Evolutionary conservation across 257 asterid species (phyloP), one percentile per base, ranked within the genome.

Genomic region (Henckelia pumila): DNA sequence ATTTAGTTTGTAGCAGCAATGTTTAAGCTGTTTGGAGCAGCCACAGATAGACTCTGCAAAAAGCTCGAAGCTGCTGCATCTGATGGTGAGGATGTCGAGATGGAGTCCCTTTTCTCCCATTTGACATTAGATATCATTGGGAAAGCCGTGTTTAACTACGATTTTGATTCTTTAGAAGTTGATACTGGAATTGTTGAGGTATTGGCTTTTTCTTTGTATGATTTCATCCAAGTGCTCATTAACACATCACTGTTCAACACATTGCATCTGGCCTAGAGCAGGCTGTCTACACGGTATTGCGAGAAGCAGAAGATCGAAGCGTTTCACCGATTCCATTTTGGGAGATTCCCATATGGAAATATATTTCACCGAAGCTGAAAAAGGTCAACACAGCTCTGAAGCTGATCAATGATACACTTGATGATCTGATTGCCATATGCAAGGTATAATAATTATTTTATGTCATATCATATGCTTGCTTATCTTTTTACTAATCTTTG

Each of bases 321-420:
- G 80, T 86, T 57, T 83, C 97, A 13, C 99, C 97, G 6, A 90
- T 93, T 83, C 99, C 99, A 52, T 78, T 88, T 77, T 93, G 99
- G 97, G 96, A 93, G 80, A 84, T 93, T 76, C 99, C 99, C 55
- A 79, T 93, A 70, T 93, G 99, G 99, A 93, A 93, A 83, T 96
- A 93, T 76, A 77, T 93, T 70, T 93, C 99, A 22, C 99, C 96
- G 1, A 90, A 83, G 82, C 87, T 85, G 67, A 93, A 76, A 82
- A 90, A 85, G 79, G 97, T 93, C 73, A 87, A 88, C 50, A 71
- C 86, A 69, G 87, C 99, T 69, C 89, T 93, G 68, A 84, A 90
- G 84, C 87, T 93, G 73, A 78, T 93, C 40, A 93, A 91, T 74
- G 88, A 79, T 64, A 90, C 95, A 13, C 81, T 93, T 75, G 88